Evolutionary conservation across 2,329 filamentous ascomycete genomes (phyloP).

Genomic region (Septoria petroselini): DNA sequence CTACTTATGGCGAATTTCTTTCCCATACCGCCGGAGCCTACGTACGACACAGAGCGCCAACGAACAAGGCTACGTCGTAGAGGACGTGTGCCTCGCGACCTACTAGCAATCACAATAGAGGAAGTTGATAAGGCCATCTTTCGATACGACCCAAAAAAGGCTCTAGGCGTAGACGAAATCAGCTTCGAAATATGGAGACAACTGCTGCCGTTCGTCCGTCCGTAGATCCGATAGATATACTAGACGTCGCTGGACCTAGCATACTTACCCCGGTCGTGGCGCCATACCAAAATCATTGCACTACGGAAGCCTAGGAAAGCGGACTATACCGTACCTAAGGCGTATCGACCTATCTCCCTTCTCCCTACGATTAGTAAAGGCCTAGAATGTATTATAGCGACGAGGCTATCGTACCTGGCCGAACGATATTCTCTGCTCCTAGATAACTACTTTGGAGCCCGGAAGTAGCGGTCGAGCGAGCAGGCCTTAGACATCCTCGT

Average conservation of each 20-base stretch:
- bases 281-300: background rate
- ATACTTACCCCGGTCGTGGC: background rate
- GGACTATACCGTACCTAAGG: constrained; percentile 32
- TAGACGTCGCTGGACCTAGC: constrained; percentile 1
- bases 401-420: constrained; percentile 22
- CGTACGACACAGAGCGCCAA: background rate
- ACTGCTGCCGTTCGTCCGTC: background rate
- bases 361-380: constrained; percentile 35
- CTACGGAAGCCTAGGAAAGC: constrained; percentile 24
- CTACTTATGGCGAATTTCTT: background rate
- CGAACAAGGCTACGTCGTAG: background rate
- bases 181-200: background rate
- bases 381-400: constrained; percentile 32
- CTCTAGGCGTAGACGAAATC: background rate
- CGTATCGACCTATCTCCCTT: constrained; percentile 33
- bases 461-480: constrained; percentile 30
- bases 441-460: constrained; percentile 31
- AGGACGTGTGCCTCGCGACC: background rate
- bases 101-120: background rate
- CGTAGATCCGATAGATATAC: background rate
- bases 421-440: constrained; percentile 28
- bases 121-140: background rate
- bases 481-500: constrained; percentile 33
- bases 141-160: background rate
- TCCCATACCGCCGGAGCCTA: background rate